Conservation (phyloP, 352 stramenopile species). For the Pythium brachiatum region DNA sequence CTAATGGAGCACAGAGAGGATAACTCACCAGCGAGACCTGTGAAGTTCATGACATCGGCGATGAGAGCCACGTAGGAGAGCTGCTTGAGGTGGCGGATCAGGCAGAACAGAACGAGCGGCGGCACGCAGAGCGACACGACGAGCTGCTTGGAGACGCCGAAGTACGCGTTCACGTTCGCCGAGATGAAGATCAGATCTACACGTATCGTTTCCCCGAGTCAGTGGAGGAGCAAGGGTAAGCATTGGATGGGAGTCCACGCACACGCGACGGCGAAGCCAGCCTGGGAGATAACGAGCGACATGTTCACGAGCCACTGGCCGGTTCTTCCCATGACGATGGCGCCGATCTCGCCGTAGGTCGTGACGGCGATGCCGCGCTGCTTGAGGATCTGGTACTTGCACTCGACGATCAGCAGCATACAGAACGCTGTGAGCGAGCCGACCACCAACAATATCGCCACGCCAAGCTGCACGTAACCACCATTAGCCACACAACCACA, state of each 20-base stretch:
- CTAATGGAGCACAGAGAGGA: background rate
- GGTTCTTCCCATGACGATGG: slow-evolving; percentile 38
- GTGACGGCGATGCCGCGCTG: slow-evolving; percentile 14
- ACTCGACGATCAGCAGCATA: slow-evolving; percentile 34
- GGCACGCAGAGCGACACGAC: slow-evolving; percentile 35
- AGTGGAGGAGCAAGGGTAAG: background rate
- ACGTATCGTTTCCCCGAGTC: background rate
- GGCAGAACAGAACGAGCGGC: slow-evolving; percentile 45
- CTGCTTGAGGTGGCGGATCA: slow-evolving; percentile 66
- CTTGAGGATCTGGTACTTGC: slow-evolving; percentile 31
- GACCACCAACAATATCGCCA: slow-evolving; percentile 19
- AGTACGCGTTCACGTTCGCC: slow-evolving; percentile 62
- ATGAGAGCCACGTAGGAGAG: slow-evolving; percentile 70
- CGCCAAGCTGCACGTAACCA: slow-evolving; percentile 19
- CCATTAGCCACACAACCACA: background rate
- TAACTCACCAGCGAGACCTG: slow-evolving; percentile 38
- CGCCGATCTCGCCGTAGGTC: slow-evolving; percentile 61
- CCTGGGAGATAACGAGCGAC: slow-evolving; percentile 61
- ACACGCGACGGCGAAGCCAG: slow-evolving; percentile 66
- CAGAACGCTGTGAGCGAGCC: slow-evolving; percentile 30
- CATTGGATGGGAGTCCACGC: background rate
- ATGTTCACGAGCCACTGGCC: slow-evolving; percentile 64
- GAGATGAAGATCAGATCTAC: slow-evolving; percentile 82
- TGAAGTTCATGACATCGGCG: slow-evolving; percentile 73
- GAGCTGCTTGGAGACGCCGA: slow-evolving; percentile 28